Conservation (phyloP, 2,329 filamentous ascomycete species). For the Sporothrix brasiliensis region DNA sequence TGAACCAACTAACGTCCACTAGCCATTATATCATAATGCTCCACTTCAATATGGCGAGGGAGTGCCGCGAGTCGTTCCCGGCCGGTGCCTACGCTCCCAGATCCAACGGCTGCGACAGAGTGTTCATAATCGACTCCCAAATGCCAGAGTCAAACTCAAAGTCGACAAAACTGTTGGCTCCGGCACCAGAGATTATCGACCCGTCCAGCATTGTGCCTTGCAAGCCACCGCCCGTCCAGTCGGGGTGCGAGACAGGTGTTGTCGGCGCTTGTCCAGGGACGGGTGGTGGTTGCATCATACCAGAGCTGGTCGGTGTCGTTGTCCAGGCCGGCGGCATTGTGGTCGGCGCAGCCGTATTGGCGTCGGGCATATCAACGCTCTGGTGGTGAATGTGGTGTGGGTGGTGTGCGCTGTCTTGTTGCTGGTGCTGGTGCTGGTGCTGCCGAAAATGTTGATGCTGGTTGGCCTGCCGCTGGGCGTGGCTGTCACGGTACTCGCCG, state of each 20-base stretch:
- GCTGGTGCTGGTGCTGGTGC: not conserved
- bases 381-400: slow-evolving; percentile 14
- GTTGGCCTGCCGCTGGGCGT: not conserved
- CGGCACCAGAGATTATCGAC: not conserved
- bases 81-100: not conserved
- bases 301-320: slow-evolving; percentile 1
- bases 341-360: not conserved
- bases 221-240: slow-evolving; percentile 13
- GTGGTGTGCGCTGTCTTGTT: not conserved
- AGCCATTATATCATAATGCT: not conserved
- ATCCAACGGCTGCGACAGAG: slow-evolving; percentile 27
- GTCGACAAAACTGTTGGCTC: slow-evolving; percentile 15
- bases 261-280: not conserved
- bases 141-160: slow-evolving; percentile 29
- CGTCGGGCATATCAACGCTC: slow-evolving; percentile 17
- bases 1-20: not conserved
- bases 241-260: not conserved
- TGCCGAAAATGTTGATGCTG: not conserved
- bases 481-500: slow-evolving; percentile 26
- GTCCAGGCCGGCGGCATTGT: not conserved
- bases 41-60: not conserved
- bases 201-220: slow-evolving; percentile 3
- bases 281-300: slow-evolving; percentile 14
- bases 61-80: too few species aligned
- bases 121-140: slow-evolving; percentile 31